Evolutionary conservation across 2,329 filamentous ascomycete genomes (phyloP).

Genomic region (Dendrostoma leiphaemia): DNA sequence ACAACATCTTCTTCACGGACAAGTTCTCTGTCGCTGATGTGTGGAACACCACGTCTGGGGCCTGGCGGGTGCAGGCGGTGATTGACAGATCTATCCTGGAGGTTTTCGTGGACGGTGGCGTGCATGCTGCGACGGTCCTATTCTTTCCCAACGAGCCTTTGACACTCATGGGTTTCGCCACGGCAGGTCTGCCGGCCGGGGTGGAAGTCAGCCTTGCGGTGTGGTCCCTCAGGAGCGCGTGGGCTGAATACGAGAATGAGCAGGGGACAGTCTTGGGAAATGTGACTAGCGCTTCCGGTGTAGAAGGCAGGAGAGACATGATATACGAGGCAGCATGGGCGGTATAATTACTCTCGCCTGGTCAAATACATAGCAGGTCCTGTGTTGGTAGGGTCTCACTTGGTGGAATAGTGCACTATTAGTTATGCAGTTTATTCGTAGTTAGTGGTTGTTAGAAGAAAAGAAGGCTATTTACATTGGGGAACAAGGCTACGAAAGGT

Average conservation of each 20-base stretch:
- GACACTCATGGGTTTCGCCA: slow-evolving; percentile 33
- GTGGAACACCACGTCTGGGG: slow-evolving; percentile 22
- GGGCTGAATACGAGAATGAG: slow-evolving; percentile 28
- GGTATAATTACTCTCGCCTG: background rate
- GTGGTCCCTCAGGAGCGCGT: slow-evolving; percentile 36
- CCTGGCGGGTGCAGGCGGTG: slow-evolving; percentile 40
- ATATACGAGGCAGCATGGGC: slow-evolving; percentile 19
- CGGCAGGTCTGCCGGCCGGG: slow-evolving; percentile 32
- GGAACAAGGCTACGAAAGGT: too few relatives aligned
- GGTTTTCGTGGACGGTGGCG: slow-evolving; percentile 51
- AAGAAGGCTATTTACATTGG: too few relatives aligned
- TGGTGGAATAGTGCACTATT: too few relatives aligned
- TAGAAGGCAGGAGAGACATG: slow-evolving; percentile 19
- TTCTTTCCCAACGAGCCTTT: slow-evolving; percentile 48
- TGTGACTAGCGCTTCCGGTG: slow-evolving; percentile 14
- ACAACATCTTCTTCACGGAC: slow-evolving; percentile 50
- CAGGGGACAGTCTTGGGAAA: slow-evolving; percentile 27
- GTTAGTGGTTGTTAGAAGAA: too few relatives aligned
- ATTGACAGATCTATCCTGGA: slow-evolving; percentile 55
- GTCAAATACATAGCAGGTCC: too few relatives aligned
- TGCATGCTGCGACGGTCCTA: slow-evolving; percentile 45
- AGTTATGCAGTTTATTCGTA: too few relatives aligned
- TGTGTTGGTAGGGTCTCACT: too few relatives aligned
- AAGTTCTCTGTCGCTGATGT: slow-evolving; percentile 39
- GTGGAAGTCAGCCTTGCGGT: slow-evolving; percentile 34